Evolutionary conservation across 331 rosid genomes (phyloP).

Genomic region (Quercus phellos): DNA sequence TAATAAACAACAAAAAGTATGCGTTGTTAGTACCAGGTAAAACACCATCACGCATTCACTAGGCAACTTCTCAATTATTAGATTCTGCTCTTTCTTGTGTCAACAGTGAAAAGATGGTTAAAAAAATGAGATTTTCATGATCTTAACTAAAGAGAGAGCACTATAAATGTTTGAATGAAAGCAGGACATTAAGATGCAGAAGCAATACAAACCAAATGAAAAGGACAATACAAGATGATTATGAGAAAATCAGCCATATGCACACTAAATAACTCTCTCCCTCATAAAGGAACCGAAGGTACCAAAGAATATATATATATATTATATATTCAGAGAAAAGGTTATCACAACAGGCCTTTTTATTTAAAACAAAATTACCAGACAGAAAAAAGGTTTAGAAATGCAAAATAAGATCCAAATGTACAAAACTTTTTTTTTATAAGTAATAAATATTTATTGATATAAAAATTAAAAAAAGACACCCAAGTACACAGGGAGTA

Average conservation of each 20-base stretch:
- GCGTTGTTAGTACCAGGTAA: neutral
- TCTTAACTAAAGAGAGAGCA: neutral
- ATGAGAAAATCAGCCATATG: neutral
- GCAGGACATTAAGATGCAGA: neutral
- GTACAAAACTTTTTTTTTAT: neutral
- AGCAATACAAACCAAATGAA: neutral
- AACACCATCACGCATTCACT: slow-evolving; percentile 2
- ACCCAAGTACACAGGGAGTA: too few relatives aligned
- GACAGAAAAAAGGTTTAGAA: too few relatives aligned
- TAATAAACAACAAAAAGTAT: slow-evolving; percentile 8
- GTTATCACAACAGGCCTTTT: too few relatives aligned
- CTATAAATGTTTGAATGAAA: neutral
- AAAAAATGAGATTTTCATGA: neutral
- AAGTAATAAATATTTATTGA: too few relatives aligned
- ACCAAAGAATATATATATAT: neutral
- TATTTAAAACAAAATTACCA: too few relatives aligned
- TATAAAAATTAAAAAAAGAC: too few relatives aligned
- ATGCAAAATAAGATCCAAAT: neutral
- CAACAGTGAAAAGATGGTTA: neutral
- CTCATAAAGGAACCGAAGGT: neutral
- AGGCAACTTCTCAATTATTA: slow-evolving; percentile 1
- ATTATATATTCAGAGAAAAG: neutral
- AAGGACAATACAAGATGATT: neutral
- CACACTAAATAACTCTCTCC: neutral
- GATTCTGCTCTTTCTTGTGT: neutral